Evolutionary conservation across 805 yeast species (phyloP).

Genomic region (Candida golubevii): DNA sequence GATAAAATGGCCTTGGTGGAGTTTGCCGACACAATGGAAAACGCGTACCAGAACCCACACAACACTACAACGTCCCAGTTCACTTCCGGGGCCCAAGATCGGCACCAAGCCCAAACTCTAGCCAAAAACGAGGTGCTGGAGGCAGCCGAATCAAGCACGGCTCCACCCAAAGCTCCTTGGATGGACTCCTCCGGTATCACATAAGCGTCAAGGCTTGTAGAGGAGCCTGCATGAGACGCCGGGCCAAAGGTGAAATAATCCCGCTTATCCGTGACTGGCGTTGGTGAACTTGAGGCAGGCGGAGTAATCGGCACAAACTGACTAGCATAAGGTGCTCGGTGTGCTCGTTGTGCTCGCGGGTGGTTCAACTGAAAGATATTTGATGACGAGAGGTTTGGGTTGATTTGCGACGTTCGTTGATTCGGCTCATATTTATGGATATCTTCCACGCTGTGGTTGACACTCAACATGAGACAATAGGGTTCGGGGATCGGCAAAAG

Average conservation of each 20-base stretch:
- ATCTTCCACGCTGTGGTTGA: slow-evolving; percentile 16
- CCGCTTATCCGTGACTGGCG: slow-evolving; percentile 26
- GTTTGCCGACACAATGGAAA: slow-evolving; percentile 77
- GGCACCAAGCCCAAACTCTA: slow-evolving; percentile 1
- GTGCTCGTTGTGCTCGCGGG: slow-evolving; percentile 18
- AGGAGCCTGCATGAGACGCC: slow-evolving; percentile 12
- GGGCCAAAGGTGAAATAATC: slow-evolving; percentile 9
- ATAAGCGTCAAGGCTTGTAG: slow-evolving; percentile 11
- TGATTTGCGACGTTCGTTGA: slow-evolving; percentile 22
- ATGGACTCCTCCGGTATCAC: slow-evolving; percentile 4
- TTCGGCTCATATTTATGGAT: slow-evolving; percentile 10
- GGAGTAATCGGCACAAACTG: slow-evolving; percentile 25
- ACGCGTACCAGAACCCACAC: slow-evolving; percentile 75
- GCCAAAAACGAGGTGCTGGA: background rate
- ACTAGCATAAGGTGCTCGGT: slow-evolving; percentile 18
- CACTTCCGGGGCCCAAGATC: slow-evolving; percentile 9
- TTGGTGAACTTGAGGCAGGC: slow-evolving; percentile 29
- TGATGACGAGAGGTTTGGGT: slow-evolving; percentile 36
- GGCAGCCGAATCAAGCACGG: background rate
- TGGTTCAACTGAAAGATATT: slow-evolving; percentile 28
- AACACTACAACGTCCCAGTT: slow-evolving; percentile 25
- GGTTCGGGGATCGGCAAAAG: too few species aligned
- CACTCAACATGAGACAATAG: slow-evolving; percentile 11
- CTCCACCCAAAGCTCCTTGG: background rate
- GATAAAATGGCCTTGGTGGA: slow-evolving; percentile 73